Conservation (phyloP, 441 rosid species). For the Arabidopsis hybrid region DNA sequence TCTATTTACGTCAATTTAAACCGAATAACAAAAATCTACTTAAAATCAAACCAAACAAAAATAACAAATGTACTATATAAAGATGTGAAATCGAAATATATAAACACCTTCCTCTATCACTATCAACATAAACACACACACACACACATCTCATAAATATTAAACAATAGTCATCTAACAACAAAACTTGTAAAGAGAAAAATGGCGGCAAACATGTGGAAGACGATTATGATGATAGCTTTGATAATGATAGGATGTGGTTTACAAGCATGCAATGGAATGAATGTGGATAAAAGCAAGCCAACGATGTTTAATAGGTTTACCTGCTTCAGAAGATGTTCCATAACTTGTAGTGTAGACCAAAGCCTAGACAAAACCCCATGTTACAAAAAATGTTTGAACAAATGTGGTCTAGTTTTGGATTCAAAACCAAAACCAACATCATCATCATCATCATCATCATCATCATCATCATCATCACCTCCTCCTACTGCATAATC, state of each 20-base stretch:
- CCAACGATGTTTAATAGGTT: background rate
- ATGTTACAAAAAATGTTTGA: too few species aligned
- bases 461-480: too few species aligned
- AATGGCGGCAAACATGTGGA: slow-evolving; percentile 26
- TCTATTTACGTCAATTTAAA: too few species aligned
- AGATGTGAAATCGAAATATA: background rate
- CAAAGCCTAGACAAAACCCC: background rate
- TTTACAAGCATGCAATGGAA: slow-evolving; percentile 32
- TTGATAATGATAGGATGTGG: slow-evolving; percentile 32
- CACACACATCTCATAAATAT: background rate
- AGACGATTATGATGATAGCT: slow-evolving; percentile 20
- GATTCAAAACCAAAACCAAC: too few species aligned
- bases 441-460: too few species aligned
- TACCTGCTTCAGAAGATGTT: background rate
- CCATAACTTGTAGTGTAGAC: background rate
- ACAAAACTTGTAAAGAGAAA: background rate
- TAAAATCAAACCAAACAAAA: too few species aligned
- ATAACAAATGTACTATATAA: too few species aligned
- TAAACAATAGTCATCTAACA: background rate
- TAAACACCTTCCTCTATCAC: background rate
- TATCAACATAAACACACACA: background rate
- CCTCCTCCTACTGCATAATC: too few species aligned
- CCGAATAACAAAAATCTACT: too few species aligned
- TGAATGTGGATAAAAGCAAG: background rate
- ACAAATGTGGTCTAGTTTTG: too few species aligned